A percentile compares a stretch with the other conserved stretches of the same genome.
Evolutionary conservation across 371 early-diverging fungal species (phyloP).

Genomic region (Mortierella sp.): DNA sequence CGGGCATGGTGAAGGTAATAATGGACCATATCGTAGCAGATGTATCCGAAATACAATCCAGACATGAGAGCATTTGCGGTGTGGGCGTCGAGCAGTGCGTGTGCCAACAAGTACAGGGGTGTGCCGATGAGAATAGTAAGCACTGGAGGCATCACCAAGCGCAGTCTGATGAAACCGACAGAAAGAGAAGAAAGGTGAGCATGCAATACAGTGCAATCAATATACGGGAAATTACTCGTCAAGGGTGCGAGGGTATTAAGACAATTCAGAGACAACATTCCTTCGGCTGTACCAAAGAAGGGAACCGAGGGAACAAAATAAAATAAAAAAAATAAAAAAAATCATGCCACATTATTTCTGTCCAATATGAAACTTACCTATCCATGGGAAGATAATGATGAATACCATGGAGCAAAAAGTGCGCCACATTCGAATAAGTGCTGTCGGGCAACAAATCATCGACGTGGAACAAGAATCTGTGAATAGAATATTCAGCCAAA

Average conservation of each 20-base stretch:
- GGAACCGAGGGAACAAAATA: neutral
- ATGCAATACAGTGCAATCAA: neutral
- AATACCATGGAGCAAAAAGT: conserved; percentile 94
- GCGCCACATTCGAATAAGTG: conserved; percentile 76
- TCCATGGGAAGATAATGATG: conserved; percentile 98
- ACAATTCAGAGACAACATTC: neutral
- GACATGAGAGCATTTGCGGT: conserved; percentile 74
- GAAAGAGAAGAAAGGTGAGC: neutral
- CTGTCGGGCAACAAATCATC: conserved; percentile 91
- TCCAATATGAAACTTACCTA: conserved; percentile 59
- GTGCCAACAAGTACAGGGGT: conserved; percentile 69
- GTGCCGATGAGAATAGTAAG: conserved; percentile 75
- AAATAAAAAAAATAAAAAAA: conserved; percentile 14
- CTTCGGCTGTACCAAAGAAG: neutral
- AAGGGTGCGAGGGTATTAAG: conserved; percentile 11
- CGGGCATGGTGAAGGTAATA: conserved; percentile 96
- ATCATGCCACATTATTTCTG: conserved; percentile 3
- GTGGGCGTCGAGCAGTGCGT: conserved; percentile 63
- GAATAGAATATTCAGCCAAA: conserved; percentile 85
- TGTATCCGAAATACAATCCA: conserved; percentile 87
- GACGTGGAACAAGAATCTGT: conserved; percentile 94
- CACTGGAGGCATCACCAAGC: conserved; percentile 97
- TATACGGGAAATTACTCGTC: no score
- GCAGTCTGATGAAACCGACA: conserved; percentile 64
- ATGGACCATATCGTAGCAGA: conserved; percentile 92